These are phyloP conservation scores for Lasiodiplodia theobromae DNA, from an alignment of 2,329 filamentous ascomycete species.

Conservation along the genomic window DNA sequence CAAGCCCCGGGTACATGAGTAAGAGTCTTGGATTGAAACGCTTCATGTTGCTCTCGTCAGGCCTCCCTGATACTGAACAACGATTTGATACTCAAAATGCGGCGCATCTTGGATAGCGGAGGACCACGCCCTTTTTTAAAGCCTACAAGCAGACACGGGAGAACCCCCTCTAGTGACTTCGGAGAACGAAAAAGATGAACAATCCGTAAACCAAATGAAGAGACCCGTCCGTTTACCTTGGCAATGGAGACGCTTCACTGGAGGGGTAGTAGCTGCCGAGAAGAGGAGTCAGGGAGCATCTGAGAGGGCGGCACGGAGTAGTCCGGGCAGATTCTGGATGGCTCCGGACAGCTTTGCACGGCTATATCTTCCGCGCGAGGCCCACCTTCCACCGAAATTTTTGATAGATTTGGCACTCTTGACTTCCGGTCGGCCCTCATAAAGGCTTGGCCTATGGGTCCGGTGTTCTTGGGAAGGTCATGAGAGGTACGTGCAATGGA, in stretches of 20 bases:
- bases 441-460: background rate
- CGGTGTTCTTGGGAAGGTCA: background rate
- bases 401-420: background rate
- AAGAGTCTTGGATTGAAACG: background rate
- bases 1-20: constrained; percentile 1
- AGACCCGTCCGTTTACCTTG: background rate
- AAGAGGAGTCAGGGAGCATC: background rate
- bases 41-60: background rate
- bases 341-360: background rate
- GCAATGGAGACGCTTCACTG: background rate
- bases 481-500: background rate
- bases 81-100: background rate
- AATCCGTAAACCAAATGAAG: background rate
- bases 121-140: background rate
- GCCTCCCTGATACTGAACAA: background rate
- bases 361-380: constrained; percentile 4
- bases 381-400: background rate
- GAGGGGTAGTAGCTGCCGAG: background rate
- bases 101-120: background rate
- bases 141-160: background rate
- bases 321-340: background rate
- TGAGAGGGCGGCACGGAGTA: background rate
- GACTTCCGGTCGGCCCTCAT: background rate
- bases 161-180: background rate
- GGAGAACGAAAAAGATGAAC: background rate